Base-by-base conservation (phyloP, 225 moss, liverwort and hornwort species). In the Bryum argenteum region DNA sequence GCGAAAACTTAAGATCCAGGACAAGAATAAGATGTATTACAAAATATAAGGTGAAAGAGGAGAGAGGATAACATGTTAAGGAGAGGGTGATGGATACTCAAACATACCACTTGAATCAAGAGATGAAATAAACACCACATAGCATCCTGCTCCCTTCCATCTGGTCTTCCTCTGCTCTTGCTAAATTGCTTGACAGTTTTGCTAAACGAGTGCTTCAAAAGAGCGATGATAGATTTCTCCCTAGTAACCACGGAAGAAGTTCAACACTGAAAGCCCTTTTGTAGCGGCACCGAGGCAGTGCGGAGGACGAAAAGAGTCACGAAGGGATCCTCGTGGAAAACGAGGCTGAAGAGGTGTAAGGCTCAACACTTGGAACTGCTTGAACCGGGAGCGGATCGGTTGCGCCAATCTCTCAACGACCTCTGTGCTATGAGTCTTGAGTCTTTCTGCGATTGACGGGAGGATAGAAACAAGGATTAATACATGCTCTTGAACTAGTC, bases 311-410 rank as follows among this genome's bases (percentile, higher is more conserved):
- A 11, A n/a, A 55, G 69, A 40, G 80, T 82, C 38, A 72, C 75
- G 71, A 97, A 94, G 28, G 93, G 86, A 73, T 91, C 81, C 71
- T 82, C 72, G 18, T 59, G 56, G 72, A 86, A 91, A 26, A 87
- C 77, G 66, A 61, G 73, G 44, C n/a, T 79, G 38, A 80, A 86
- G 9, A 96, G 80, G 68, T 83, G 81, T 4, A 80, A 71, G 63
- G 90, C 81, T 39, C 86, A 69, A 73, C 10, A 48, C 77, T 73
- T 41, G 90, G n/a, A 56, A 79, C 78, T 42, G 71, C 85, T 82
- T 83, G 80, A 69, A 93, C 55, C 21, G 61, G 54, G 77, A 66
- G 73, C 89, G 89, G 54, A 94, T 67, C 64, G 85, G 58, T 59
- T 86, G 89, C 1, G 90, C 96, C 67, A 97, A 70, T 67, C 91